These are phyloP conservation scores for Fusarium torulosum DNA, from an alignment of 2,329 filamentous ascomycete species.

Conservation along the genomic window DNA sequence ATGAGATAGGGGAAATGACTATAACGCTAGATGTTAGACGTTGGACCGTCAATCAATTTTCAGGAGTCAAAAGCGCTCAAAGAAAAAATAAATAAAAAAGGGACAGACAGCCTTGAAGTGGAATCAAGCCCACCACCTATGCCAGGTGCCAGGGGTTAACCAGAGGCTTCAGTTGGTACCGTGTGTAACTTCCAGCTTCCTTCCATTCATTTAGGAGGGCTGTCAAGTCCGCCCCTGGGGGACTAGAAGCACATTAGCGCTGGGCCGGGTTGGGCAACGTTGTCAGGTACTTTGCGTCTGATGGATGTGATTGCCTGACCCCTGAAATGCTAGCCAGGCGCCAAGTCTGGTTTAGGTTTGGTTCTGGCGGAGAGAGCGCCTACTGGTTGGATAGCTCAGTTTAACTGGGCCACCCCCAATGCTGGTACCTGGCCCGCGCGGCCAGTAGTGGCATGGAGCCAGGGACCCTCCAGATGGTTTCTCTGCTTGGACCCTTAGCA, in stretches of 20 bases:
- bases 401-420: constrained; percentile 24
- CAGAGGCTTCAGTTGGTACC: constrained; percentile 10
- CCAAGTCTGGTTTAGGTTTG: constrained; percentile 28
- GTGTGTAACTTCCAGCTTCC: constrained; percentile 28
- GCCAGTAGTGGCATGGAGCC: constrained; percentile 40
- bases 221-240: constrained; percentile 43
- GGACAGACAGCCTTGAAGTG: constrained; percentile 33
- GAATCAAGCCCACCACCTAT: constrained; percentile 30
- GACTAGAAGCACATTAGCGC: constrained; percentile 38
- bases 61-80: constrained; percentile 35
- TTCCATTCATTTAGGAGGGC: constrained; percentile 37
- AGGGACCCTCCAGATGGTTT: constrained; percentile 30
- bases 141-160: constrained; percentile 10
- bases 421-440: constrained; percentile 42
- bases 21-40: constrained; percentile 18
- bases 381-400: constrained; percentile 32
- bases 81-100: constrained; percentile 32
- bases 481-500: constrained; percentile 41
- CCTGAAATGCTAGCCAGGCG: constrained; percentile 26
- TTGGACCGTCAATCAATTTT: constrained; percentile 25
- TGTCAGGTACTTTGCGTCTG: constrained; percentile 39
- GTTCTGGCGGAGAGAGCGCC: constrained; percentile 23
- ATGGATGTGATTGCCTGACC: constrained; percentile 34
- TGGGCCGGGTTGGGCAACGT: constrained; percentile 29
- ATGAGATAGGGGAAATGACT: constrained; percentile 22